Evolutionary conservation across 176 grass and related monocot genomes (phyloP).

Genomic region (Coix lacrymajobi): DNA sequence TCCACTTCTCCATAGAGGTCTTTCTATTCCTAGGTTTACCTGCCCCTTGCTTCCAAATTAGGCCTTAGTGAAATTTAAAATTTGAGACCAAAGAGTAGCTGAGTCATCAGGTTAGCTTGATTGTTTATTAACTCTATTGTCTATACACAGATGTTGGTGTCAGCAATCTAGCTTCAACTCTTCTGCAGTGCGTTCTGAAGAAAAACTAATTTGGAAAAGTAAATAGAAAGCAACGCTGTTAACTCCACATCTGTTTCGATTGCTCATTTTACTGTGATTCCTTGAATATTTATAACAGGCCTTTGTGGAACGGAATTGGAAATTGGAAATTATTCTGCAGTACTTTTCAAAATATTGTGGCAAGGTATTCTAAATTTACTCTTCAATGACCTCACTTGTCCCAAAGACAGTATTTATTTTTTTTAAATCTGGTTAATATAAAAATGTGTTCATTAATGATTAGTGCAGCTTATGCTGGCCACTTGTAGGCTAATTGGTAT

Average conservation of each 20-base stretch:
- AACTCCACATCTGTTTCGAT: neutral
- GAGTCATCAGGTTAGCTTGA: neutral
- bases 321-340: slow-evolving; percentile 77
- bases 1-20: neutral
- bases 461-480: slow-evolving; percentile 10
- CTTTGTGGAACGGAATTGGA: slow-evolving; percentile 78
- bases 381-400: slow-evolving; percentile 4
- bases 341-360: slow-evolving; percentile 84
- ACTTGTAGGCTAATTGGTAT: neutral
- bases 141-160: slow-evolving; percentile 4
- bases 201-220: neutral
- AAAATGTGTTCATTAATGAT: slow-evolving; percentile 12
- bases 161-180: neutral
- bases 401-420: neutral
- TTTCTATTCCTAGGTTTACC: neutral
- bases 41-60: neutral
- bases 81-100: neutral
- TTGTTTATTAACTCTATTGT: neutral
- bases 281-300: slow-evolving; percentile 40
- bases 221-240: neutral
- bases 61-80: neutral
- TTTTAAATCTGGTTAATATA: neutral
- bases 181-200: neutral
- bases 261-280: slow-evolving; percentile 12
- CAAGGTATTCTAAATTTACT: slow-evolving; percentile 56